Conservation (phyloP, 345 rosid genomes). For the Jatropha curcas region DNA sequence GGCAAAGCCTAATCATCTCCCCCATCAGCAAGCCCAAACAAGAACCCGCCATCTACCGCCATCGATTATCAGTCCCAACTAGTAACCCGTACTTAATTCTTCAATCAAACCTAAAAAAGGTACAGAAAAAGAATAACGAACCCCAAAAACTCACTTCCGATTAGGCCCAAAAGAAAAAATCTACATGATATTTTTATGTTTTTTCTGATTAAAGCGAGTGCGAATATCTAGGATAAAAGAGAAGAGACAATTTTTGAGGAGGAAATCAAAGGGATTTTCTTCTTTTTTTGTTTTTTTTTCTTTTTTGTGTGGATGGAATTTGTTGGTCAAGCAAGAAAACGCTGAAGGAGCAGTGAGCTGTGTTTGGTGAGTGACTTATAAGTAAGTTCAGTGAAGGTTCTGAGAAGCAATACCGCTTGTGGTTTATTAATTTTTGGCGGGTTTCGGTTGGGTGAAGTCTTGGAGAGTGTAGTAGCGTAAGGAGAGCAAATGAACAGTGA, state of each 20-base stretch:
- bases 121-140: background rate
- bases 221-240: too few relatives aligned
- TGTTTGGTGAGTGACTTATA: too few relatives aligned
- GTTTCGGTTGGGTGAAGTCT: background rate
- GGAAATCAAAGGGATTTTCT: too few relatives aligned
- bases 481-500: too few relatives aligned
- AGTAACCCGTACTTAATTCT: background rate
- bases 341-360: background rate
- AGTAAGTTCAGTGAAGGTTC: background rate
- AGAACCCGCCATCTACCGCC: conserved; percentile 27
- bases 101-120: background rate
- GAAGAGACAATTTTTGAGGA: background rate
- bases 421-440: background rate
- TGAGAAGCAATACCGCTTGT: background rate
- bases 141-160: background rate
- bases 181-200: background rate
- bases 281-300: background rate
- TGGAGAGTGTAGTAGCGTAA: background rate
- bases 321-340: conserved; percentile 10
- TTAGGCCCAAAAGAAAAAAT: background rate
- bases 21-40: conserved; percentile 20
- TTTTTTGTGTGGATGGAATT: background rate
- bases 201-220: background rate
- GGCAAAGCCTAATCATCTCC: conserved; percentile 55
- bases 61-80: conserved; percentile 19